Conservation (phyloP, 2,329 filamentous ascomycete genomes). For the Shiraia sp. region DNA sequence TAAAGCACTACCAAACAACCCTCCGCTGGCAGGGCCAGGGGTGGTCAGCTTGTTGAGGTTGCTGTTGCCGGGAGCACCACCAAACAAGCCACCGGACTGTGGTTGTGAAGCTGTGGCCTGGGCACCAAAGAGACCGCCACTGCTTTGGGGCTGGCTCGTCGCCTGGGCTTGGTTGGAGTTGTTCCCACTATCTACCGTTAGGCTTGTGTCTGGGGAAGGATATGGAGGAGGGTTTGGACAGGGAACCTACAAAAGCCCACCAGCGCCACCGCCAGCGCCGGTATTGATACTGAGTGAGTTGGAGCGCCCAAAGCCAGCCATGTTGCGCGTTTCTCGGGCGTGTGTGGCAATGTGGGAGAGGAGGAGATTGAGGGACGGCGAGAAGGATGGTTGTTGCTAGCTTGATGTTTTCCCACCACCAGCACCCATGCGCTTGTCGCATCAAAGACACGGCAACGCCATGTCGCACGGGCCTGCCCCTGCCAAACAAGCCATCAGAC, state of each 20-base stretch:
- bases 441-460: background rate
- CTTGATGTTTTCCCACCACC: constrained; percentile 6
- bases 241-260: constrained; percentile 51
- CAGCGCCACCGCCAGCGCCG: constrained; percentile 50
- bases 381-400: background rate
- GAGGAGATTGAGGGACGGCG: constrained; percentile 4
- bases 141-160: constrained; percentile 31
- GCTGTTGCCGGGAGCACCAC: constrained; percentile 5
- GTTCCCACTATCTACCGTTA: constrained; percentile 25
- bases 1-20: constrained; percentile 43
- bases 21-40: constrained; percentile 26
- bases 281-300: constrained; percentile 61
- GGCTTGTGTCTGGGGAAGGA: background rate
- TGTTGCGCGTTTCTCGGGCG: constrained; percentile 7
- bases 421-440: constrained; percentile 1
- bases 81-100: constrained; percentile 41
- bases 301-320: constrained; percentile 52
- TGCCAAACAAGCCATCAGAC: too few relatives aligned
- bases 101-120: constrained; percentile 31
- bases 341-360: background rate
- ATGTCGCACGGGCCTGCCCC: constrained; percentile 21
- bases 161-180: constrained; percentile 33
- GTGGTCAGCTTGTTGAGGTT: constrained; percentile 40
- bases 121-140: constrained; percentile 33
- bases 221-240: background rate